Evolutionary conservation across 2,329 filamentous ascomycete species (phyloP), one percentile per base, ranked within the genome.

Genomic region (Penicillium italicum): DNA sequence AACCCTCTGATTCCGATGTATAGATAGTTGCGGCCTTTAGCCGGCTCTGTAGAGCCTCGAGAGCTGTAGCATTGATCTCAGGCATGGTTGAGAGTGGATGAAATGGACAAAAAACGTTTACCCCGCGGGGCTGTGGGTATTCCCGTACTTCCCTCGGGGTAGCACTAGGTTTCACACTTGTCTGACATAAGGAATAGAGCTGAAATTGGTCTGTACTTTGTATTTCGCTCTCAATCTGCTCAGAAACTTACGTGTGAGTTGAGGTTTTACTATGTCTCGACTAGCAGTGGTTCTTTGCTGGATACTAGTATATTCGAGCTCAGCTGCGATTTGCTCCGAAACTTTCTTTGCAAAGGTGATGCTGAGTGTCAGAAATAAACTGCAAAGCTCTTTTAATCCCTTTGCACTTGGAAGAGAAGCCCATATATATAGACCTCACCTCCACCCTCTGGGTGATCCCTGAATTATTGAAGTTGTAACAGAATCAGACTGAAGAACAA

Each of bases 1-100:
- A 71, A 9, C 63, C 62, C 3, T 62, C 59, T 0, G 64, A 63
- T 4, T 50, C 59, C 1, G 69, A 63, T 1, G 61, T 65, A 36
- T 62, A 61, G 37, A 70, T 33, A 1, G 31, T 50, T 3, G 62
- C 55, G 10, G 41, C 50, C 2, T 46, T 47, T 16, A 64, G 28
- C 12, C 40, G 54, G 33, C 40, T 49, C 14, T 45, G 59, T 36
- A 64, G 57, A 18, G 41, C 42, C 4, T 62, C 28, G 4, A 64
- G 40, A 12, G 55, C 30, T 20, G 41, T 12, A 14, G 20, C 9
- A 31, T 28, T 44, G 3, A 58, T 58, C 8, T 2, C 9, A 2
- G 44, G 8, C 59, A 63, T 63, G 14, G 22, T 58, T 31, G 24
- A 20, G 16, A 43, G 31, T 41, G 28, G 24, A 22, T 20, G 30